Evolutionary conservation across 2,329 filamentous ascomycete species (phyloP).

Genomic region (Phialemoniopsis sp.): DNA sequence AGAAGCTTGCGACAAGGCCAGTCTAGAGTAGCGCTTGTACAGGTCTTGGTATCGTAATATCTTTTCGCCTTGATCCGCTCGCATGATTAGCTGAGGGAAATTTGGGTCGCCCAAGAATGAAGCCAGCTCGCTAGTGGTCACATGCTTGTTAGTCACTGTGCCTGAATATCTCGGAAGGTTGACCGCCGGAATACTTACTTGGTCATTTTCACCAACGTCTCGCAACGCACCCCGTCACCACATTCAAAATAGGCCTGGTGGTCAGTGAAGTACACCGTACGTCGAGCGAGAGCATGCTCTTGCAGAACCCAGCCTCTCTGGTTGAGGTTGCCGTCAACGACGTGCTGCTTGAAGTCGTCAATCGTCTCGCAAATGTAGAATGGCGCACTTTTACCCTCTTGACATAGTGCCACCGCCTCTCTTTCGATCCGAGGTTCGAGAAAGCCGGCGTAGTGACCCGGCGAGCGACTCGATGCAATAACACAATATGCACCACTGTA

Average conservation of each 20-base stretch:
- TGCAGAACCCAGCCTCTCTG: conserved; percentile 33
- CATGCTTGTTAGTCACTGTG: too few relatives aligned
- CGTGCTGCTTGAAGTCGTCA: conserved; percentile 27
- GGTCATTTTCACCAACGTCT: conserved; percentile 22
- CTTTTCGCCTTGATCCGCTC: conserved; percentile 7
- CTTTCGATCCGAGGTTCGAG: conserved; percentile 7
- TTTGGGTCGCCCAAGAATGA: conserved; percentile 20
- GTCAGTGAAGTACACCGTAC: conserved; percentile 29
- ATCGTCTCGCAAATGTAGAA: conserved; percentile 21
- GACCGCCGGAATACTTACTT: too few relatives aligned
- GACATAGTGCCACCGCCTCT: conserved; percentile 2
- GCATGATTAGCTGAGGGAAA: conserved; percentile 12
- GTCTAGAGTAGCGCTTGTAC: conserved; percentile 21
- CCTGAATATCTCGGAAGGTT: too few relatives aligned
- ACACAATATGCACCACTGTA: conserved; percentile 19
- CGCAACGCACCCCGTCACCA: conserved; percentile 24
- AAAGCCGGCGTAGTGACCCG: conserved; percentile 13
- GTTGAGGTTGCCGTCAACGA: conserved; percentile 22
- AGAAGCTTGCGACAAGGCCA: conserved; percentile 9
- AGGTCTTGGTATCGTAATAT: conserved; percentile 14
- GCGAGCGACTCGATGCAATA: conserved; percentile 14
- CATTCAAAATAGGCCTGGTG: conserved; percentile 33
- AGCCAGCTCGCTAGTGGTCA: too few relatives aligned
- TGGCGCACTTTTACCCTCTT: not conserved
- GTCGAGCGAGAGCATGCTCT: conserved; percentile 27